Evolutionary conservation across 1,139 yeast species (phyloP).

Genomic region (Debaryomyces nepalensis): DNA sequence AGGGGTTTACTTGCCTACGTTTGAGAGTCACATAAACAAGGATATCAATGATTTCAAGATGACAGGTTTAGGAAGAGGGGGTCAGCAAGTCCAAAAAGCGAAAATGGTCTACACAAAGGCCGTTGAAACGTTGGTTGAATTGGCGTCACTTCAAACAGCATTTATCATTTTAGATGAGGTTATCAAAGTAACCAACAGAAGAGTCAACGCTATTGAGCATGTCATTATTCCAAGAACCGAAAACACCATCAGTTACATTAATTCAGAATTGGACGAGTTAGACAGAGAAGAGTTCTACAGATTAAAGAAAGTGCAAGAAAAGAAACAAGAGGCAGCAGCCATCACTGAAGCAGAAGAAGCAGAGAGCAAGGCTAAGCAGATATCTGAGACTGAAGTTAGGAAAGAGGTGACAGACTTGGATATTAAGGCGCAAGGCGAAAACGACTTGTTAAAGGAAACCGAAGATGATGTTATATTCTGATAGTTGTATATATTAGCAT

Average conservation of each 20-base stretch:
- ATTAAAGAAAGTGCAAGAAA: conserved; percentile 94
- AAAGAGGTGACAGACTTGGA: conserved; percentile 33
- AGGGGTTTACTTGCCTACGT: conserved; percentile 93
- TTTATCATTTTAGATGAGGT: conserved; percentile 96
- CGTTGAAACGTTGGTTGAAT: conserved; percentile 92
- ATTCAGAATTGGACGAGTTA: conserved; percentile 94
- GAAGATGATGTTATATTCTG: conserved; percentile 52
- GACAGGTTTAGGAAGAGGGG: conserved; percentile 98
- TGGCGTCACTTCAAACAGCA: conserved; percentile 95
- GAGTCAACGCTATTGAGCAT: conserved; percentile 98
- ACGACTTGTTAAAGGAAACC: conserved; percentile 40
- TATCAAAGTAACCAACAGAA: conserved; percentile 94
- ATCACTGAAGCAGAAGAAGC: conserved; percentile 60
- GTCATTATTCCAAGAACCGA: conserved; percentile 97
- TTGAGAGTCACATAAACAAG: conserved; percentile 82
- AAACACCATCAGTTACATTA: conserved; percentile 89
- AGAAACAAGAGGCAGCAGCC: conserved; percentile 83
- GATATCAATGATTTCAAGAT: conserved; percentile 89
- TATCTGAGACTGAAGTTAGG: conserved; percentile 15
- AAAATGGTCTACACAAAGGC: conserved; percentile 91
- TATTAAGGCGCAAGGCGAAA: conserved; percentile 24
- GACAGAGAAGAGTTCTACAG: conserved; percentile 98
- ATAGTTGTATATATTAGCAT: conserved; percentile 5
- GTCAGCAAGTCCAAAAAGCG: conserved; percentile 96
- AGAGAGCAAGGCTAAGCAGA: conserved; percentile 19